Base-by-base conservation (phyloP, 1,139 yeast species). In the Torulaspora globosa region DNA sequence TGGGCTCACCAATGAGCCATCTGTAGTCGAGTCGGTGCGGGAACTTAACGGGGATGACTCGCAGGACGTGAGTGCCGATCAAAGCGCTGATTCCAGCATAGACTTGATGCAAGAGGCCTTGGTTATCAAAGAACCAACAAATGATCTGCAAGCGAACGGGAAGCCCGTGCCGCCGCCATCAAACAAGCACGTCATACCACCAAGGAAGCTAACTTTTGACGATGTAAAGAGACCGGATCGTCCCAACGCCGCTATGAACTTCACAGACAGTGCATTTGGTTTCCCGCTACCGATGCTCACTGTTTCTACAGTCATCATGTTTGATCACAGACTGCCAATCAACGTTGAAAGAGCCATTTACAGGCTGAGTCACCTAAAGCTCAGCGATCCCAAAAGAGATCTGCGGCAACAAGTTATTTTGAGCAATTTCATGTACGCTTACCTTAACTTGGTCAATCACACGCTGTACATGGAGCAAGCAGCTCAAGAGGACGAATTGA, bases 391-490 rank as follows among this genome's bases (percentile, higher is more conserved):
- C 1, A 85, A 88, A 61, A 72, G 97, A 47, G 95, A 95, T 15
- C 71, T 92, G 50, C 75, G 90, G 30, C 97, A 94, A 62, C 98
- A 92, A 64, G 98, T 92, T 2, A 67, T 92, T 42, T 69, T 92
- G 54, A 87, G 96, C 47, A 94, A 94, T 65, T 92, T 92, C 75
- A 92, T 92, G 98, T 92, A 92, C 65, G 94, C 97, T 0, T 92
- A 92, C 68, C 76, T 92, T 72, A 92, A 92, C 62, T 73, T 92
- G 66, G 96, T 92, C 48, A 95, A 92, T 66, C 97, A 90, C 58
- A 83, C 92, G 6, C 71, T 84, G 55, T 87, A 83, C 65, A 67
- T 84, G 53, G 90, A 84, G 58, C 88, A 81, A 55, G 73, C 66
- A 46, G 68, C 66, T 35, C 72, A 57, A 39, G 60, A 58, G 16